A percentile compares a stretch with the other conserved stretches of the same genome.
Conservation (phyloP, 2,329 filamentous ascomycete species). For the Monilinia vaccinii-corymbosi region DNA sequence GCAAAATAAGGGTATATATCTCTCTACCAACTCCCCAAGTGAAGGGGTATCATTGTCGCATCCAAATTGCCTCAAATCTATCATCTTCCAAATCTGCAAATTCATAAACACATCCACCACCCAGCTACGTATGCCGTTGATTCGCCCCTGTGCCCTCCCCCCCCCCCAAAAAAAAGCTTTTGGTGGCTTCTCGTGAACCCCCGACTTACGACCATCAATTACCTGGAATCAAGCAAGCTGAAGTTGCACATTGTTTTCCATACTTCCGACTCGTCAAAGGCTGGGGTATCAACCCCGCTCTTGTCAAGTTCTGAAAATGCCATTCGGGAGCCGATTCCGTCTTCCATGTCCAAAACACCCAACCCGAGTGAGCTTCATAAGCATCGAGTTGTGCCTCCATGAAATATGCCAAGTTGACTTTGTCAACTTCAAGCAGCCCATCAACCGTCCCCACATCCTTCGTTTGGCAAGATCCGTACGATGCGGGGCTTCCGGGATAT, state of each 20-base stretch:
- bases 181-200: background rate
- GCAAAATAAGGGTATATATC: background rate
- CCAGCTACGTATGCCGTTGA: too few species aligned
- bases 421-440: conserved; percentile 30
- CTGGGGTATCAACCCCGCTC: conserved; percentile 33
- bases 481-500: conserved; percentile 29
- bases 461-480: conserved; percentile 31
- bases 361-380: conserved; percentile 33
- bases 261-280: conserved; percentile 28
- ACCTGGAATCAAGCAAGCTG: conserved; percentile 23
- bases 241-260: conserved; percentile 23
- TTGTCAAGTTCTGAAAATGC: conserved; percentile 33
- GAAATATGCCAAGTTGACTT: conserved; percentile 32
- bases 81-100: background rate
- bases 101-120: background rate
- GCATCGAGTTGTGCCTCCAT: conserved; percentile 37
- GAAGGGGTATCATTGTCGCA: conserved; percentile 10
- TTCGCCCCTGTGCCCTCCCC: too few species aligned
- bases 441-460: conserved; percentile 39
- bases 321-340: conserved; percentile 34
- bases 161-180: background rate
- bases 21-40: conserved; percentile 1
- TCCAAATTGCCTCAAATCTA: background rate
- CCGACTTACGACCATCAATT: conserved; percentile 13
- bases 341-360: conserved; percentile 38